Conservation (phyloP, 2,329 filamentous ascomycete genomes). For the Colletotrichum orchidophilum region DNA sequence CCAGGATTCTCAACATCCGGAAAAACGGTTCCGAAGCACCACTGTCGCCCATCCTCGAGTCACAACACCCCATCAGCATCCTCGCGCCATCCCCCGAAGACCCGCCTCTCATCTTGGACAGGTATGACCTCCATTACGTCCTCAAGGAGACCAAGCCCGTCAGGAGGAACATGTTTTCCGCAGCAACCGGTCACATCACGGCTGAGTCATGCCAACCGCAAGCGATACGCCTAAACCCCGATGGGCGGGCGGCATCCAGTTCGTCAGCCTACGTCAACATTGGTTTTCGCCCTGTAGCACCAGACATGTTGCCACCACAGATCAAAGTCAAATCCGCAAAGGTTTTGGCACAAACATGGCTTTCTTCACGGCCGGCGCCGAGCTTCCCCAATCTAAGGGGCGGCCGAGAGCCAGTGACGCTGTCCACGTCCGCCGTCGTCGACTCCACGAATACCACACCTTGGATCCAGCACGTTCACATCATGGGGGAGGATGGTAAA, state of each 20-base stretch:
- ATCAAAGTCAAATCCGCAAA: constrained; percentile 60
- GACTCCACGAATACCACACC: constrained; percentile 53
- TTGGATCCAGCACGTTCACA: constrained; percentile 44
- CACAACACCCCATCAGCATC: constrained; percentile 57
- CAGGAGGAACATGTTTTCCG: constrained; percentile 60
- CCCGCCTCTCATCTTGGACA: constrained; percentile 58
- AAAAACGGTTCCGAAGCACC: constrained; percentile 38
- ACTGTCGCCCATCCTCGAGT: constrained; percentile 49
- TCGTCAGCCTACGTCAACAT: constrained; percentile 56
- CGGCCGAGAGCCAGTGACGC: constrained; percentile 45
- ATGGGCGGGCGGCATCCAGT: constrained; percentile 53
- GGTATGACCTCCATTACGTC: constrained; percentile 57
- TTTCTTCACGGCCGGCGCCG: constrained; percentile 53
- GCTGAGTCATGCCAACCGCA: constrained; percentile 55
- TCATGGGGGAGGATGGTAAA: constrained; percentile 36
- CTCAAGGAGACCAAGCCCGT: constrained; percentile 60
- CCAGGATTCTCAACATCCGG: constrained; percentile 45
- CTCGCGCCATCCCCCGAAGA: constrained; percentile 60
- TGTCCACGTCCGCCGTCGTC: constrained; percentile 55
- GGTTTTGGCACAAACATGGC: constrained; percentile 61
- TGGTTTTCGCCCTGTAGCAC: constrained; percentile 54
- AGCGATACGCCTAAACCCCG: constrained; percentile 58
- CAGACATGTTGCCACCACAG: constrained; percentile 55
- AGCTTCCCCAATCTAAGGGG: constrained; percentile 60
- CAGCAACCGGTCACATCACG: constrained; percentile 59